Conservation (phyloP, 2,329 filamentous ascomycete species). For the Mycosphaerella sp. region DNA sequence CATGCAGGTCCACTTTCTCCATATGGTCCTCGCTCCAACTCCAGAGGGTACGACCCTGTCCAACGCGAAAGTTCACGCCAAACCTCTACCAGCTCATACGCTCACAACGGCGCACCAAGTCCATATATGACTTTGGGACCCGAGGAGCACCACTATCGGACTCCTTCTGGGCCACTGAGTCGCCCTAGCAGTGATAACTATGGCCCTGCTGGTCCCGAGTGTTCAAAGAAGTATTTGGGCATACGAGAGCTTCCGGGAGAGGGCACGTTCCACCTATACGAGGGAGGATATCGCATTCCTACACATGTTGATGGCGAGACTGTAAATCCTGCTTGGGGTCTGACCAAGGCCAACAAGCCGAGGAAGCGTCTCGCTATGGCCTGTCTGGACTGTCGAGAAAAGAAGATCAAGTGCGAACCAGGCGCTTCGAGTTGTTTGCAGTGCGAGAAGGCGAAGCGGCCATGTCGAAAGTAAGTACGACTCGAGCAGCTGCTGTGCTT, state of each 20-base stretch:
- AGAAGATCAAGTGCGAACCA: slow-evolving; percentile 96
- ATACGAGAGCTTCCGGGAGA: slow-evolving; percentile 29
- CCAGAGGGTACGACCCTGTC: slow-evolving; percentile 21
- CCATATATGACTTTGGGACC: slow-evolving; percentile 22
- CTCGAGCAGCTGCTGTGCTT: neutral
- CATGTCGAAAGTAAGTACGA: slow-evolving; percentile 65
- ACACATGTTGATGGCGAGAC: slow-evolving; percentile 67
- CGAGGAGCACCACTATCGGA: slow-evolving; percentile 24
- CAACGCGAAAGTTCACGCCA: slow-evolving; percentile 22
- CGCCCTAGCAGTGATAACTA: slow-evolving; percentile 16
- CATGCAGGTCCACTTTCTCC: slow-evolving; percentile 21
- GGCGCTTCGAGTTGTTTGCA: slow-evolving; percentile 82
- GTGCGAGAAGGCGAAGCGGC: slow-evolving; percentile 82
- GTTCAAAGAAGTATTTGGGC: slow-evolving; percentile 31
- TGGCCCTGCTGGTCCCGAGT: slow-evolving; percentile 22
- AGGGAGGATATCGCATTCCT: slow-evolving; percentile 31
- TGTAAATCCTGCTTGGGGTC: slow-evolving; percentile 87
- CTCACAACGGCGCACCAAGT: slow-evolving; percentile 23
- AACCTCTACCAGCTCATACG: slow-evolving; percentile 22
- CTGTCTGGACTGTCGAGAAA: slow-evolving; percentile 89
- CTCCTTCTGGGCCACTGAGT: slow-evolving; percentile 15
- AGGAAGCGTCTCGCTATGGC: slow-evolving; percentile 85
- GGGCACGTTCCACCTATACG: slow-evolving; percentile 31
- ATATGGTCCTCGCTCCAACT: slow-evolving; percentile 22
- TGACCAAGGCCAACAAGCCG: slow-evolving; percentile 90